phyloP scores from a whole-genome alignment of 1,284 basidiomycete species.

The Apiotrichum domesticum region DNA sequence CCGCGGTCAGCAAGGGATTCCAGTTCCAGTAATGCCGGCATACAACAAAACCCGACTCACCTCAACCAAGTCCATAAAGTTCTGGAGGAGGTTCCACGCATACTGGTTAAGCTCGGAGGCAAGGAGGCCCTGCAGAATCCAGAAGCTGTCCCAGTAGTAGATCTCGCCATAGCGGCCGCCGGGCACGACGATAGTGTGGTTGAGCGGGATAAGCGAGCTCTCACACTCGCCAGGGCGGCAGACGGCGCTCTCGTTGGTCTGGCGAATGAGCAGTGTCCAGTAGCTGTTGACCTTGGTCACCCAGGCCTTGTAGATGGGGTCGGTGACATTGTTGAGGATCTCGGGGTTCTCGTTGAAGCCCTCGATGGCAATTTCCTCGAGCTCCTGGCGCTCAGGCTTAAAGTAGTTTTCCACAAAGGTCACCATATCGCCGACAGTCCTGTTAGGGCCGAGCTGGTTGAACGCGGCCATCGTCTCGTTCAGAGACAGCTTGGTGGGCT shows the following conservation, averaged over 20 bases:
- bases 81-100: constrained; percentile 70
- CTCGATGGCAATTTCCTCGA: constrained; percentile 59
- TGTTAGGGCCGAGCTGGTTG: constrained; percentile 55
- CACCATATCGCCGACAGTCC: constrained; percentile 50
- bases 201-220: constrained; percentile 77
- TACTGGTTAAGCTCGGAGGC: constrained; percentile 67
- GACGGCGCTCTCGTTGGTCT: constrained; percentile 63
- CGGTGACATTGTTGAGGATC: constrained; percentile 65
- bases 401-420: constrained; percentile 73
- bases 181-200: constrained; percentile 83
- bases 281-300: constrained; percentile 70
- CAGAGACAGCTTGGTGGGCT: constrained; percentile 62
- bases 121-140: constrained; percentile 79
- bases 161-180: constrained; percentile 64
- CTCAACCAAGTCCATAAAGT: constrained; percentile 88
- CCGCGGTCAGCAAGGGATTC: too few species aligned
- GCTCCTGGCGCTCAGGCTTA: constrained; percentile 67
- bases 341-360: constrained; percentile 60
- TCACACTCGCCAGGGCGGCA: constrained; percentile 62
- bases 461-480: constrained; percentile 68
- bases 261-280: constrained; percentile 67
- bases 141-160: constrained; percentile 52
- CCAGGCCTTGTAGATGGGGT: constrained; percentile 67
- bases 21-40: not conserved
- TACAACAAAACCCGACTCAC: constrained; percentile 26